Base-by-base conservation (phyloP, 495 filamentous ascomycete species). In the Parmelia sp. region DNA sequence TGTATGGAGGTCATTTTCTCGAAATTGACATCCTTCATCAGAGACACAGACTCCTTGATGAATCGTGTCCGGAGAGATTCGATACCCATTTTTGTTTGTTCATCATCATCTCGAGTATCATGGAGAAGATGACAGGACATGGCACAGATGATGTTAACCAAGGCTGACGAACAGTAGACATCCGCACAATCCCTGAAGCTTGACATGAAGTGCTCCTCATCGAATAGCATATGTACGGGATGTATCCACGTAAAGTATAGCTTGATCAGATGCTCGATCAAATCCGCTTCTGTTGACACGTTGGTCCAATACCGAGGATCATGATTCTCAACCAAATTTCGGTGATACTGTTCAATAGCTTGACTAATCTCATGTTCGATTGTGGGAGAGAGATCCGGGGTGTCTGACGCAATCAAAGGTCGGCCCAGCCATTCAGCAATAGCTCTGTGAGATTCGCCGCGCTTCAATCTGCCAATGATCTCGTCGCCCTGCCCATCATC, bases 181-280 rank as follows among this genome's bases (percentile, higher is more conserved):
- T 69, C 65, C 56, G 70, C 71, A 63, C 69, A 72, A 11, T 74
- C 58, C 39, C 67, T 68, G 63, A 77, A 78, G 58, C 69, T 70
- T 31, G 58, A 1, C 31, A 53, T 37, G 42, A 64, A 64, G 40
- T 39, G 62, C 8, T n/a, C 64, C 61, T 78, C 72, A 57, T 68
- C 71, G 58, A 78, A 77, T 25, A 78, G 67, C 61, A 76, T 76
- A 60, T 77, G 74, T 11, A 73, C 71, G 21, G 76, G 76, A 68
- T 78, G 75, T 33, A 78, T 69, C 75, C 75, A 78, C 12, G 74
- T 70, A 63, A 78, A 75, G 58, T 77, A 78, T 31, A 78, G 57
- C n/a, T 72, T 72, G 60, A 78, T 71, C 44, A 78, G 67, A 60
- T 78, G 76, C 47, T 73, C 66, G 19, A 74, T 58, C 31, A 77